A percentile compares a stretch with the other conserved stretches of the same genome.
phyloP scores from a whole-genome alignment of 2,329 filamentous ascomycete genomes.

The Hymenoscyphus occultus region DNA sequence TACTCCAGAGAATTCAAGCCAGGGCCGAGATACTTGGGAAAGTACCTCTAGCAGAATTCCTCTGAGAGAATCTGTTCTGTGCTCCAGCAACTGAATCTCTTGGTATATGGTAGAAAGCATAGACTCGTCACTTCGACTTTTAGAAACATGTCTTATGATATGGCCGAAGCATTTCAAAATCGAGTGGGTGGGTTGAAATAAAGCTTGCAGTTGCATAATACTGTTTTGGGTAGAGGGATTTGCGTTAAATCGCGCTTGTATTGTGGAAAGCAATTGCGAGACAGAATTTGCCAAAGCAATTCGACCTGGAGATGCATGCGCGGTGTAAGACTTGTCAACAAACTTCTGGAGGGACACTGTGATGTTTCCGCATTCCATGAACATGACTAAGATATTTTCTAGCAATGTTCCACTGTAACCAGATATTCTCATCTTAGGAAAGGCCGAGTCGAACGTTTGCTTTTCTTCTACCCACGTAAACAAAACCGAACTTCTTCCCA shows the following conservation, averaged over 20 bases:
- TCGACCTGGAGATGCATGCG: slow-evolving; percentile 30
- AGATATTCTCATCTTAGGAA: slow-evolving; percentile 50
- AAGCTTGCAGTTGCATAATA: slow-evolving; percentile 34
- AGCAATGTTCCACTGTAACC: slow-evolving; percentile 50
- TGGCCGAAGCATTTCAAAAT: slow-evolving; percentile 35
- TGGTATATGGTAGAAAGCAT: slow-evolving; percentile 60
- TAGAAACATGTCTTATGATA: slow-evolving; percentile 29
- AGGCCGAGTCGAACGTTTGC: slow-evolving; percentile 49
- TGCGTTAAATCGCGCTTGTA: slow-evolving; percentile 33
- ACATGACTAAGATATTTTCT: slow-evolving; percentile 41
- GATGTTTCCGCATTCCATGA: slow-evolving; percentile 38
- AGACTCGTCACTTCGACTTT: slow-evolving; percentile 52
- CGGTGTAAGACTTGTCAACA: slow-evolving; percentile 32
- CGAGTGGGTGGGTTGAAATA: slow-evolving; percentile 34
- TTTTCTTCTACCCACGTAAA: slow-evolving; percentile 59
- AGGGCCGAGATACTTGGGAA: slow-evolving; percentile 59
- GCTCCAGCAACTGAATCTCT: slow-evolving; percentile 61
- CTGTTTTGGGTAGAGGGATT: slow-evolving; percentile 29
- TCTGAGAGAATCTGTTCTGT: slow-evolving; percentile 58
- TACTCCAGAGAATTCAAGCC: slow-evolving; percentile 64
- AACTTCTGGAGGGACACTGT: slow-evolving; percentile 33
- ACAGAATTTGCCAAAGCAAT: slow-evolving; percentile 39
- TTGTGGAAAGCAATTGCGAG: slow-evolving; percentile 36
- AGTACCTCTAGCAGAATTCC: slow-evolving; percentile 67
- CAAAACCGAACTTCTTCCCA: slow-evolving; percentile 70